Base-by-base conservation (phyloP, 352 stramenopile species). In the Pythium apleroticum region DNA sequence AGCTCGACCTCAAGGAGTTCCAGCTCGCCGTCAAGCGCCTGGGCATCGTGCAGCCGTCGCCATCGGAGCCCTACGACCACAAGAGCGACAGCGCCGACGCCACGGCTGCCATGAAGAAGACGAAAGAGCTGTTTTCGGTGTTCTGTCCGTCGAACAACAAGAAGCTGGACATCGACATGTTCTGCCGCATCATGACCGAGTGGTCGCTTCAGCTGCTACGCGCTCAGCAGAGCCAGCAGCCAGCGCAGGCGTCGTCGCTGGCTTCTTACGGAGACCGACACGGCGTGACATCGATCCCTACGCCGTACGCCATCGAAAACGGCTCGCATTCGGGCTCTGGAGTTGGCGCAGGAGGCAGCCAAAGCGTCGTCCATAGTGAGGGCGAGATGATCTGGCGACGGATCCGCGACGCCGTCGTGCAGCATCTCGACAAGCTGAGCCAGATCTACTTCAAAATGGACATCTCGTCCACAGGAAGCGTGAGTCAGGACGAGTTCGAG, bases 401-500 rank as follows among this genome's bases (percentile, higher is more conserved):
- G 27, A 76, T 92, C 43, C 63, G 73, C n/a, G 75, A 81, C 35
- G 59, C 74, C 1, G 75, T 90, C 11, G 62, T 68, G 7, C 68
- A 84, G 52, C 79, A 73, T 24, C 67, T 80, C 35, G 84, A 90
- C 53, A 93, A 93, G 25, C 74, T 91, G 24, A 72, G 73, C 27
- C 80, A 89, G 52, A 82, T 93, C 56, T 93, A 89, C 58, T 76
- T 88, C 35, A 90, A 89, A 33, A 91, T 93, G 77, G 84, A 93
- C 55, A 81, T 93, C 19, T 74, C 77, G 65, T 87, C 80, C 63
- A 77, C 81, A 0, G 84, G 77, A 0, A 81, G 74, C 48, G 70
- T 93, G 33, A 88, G 57, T 30, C 78, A 76, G 10, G 80, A 91
- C 17, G 84, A 93, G 45, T 84, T 91, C 55, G 78, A 89, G 64